phyloP scores from a whole-genome alignment of 345 rosid species.

The Eucalyptus tenuipes region DNA sequence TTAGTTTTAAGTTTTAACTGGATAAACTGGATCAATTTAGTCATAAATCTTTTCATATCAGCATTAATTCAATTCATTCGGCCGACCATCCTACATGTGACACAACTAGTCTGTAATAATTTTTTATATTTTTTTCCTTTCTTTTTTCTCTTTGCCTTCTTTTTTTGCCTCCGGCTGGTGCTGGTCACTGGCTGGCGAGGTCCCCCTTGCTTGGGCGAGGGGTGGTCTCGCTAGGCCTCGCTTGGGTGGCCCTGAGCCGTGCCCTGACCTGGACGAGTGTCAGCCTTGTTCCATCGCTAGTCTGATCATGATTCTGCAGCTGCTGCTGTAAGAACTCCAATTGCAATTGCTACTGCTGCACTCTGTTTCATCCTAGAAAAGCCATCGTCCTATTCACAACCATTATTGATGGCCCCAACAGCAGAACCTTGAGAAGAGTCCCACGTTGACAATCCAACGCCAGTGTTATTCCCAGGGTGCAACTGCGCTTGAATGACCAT shows the following conservation, averaged over 20 bases:
- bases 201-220: background rate
- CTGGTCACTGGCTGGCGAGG: background rate
- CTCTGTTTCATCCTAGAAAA: background rate
- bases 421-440: background rate
- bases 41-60: no score
- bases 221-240: no score
- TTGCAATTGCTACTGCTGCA: background rate
- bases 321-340: background rate
- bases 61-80: no score
- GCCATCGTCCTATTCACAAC: background rate
- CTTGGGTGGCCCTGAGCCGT: no score
- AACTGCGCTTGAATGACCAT: background rate
- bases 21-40: rapidly evolving
- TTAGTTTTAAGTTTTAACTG: no score
- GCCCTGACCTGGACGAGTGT: background rate
- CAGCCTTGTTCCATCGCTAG: background rate
- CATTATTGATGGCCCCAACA: background rate
- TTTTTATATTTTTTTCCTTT: no score
- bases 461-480: background rate
- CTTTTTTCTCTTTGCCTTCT: no score
- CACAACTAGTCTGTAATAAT: rapidly evolving
- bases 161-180: background rate
- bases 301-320: background rate
- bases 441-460: background rate
- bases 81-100: no score